Evolutionary conservation across 2,329 filamentous ascomycete species (phyloP), one percentile per base, ranked within the genome.

Genomic region (Phyllosticta citriasiana): DNA sequence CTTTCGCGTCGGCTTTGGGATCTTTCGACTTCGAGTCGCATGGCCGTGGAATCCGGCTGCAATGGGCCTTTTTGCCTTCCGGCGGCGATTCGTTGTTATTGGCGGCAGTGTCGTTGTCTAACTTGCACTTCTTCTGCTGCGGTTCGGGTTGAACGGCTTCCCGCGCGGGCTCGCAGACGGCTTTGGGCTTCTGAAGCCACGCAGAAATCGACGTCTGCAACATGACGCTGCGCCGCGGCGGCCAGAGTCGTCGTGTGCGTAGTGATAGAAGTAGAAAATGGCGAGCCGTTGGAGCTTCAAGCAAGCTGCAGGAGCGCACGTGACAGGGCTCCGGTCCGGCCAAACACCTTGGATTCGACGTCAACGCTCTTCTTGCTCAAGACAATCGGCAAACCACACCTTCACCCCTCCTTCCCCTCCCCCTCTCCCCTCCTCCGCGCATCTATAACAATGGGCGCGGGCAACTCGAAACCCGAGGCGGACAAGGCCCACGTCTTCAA

Each of bases 401-500:
- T 40, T 27, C 57, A 25, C 22, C 57, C 27, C 24, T 53, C 51
- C 24, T 53, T 53, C 3, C 9, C 8, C 47, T 25, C 40, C 10
- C 26, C 54, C 30, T 35, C 14, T 53, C 40, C 26, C 59, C 6
- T 54, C 50, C 9, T 57, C 35, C 27, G 27, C 27, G 58, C 40
- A 56, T 56, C 35, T 60, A 66, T 64, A 68, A 69, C 58, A 72
- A 87, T 87, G 84, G 84, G 84, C 72, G 79, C 80, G 70, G 82
- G 82, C 67, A 79, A 79, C 74, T 87, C 84, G 59, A 86, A 85
- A 75, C 80, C 81, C 67, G 78, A 81, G 65, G 76, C 75, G 65
- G 74, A 78, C 68, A 75, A 72, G 63, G 73, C 79, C 67, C 82
- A 86, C 75, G 77, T 85, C 70, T 87, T 87, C 74, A 78, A 80